Conservation (phyloP, 768 basidiomycete genomes). For the Clitopilus hobsonii region DNA sequence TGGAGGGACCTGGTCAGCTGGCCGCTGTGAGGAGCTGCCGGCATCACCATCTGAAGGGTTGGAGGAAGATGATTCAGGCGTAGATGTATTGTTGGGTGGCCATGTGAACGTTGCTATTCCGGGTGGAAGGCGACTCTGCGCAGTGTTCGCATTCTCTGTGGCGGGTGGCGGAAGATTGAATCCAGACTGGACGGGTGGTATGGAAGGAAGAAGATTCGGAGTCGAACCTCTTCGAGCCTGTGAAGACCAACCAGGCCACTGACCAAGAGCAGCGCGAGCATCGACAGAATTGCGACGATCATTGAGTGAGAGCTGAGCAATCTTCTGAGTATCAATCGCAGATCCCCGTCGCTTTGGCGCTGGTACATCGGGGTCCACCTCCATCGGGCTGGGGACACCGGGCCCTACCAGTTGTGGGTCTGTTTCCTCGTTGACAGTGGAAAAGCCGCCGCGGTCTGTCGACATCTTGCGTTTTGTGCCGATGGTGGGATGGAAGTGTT, state of each 20-base stretch:
- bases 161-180: slow-evolving; percentile 55
- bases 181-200: slow-evolving; percentile 39
- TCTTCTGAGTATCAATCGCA: slow-evolving; percentile 70
- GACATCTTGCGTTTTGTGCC: slow-evolving; percentile 86
- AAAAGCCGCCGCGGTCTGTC: slow-evolving; percentile 48
- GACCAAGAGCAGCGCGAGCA: slow-evolving; percentile 37
- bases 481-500: slow-evolving; percentile 38
- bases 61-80: slow-evolving; percentile 29
- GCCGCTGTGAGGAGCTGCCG: slow-evolving; percentile 34
- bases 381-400: slow-evolving; percentile 58
- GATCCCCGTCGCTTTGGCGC: slow-evolving; percentile 83
- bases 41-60: slow-evolving; percentile 42
- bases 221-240: slow-evolving; percentile 72
- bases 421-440: slow-evolving; percentile 55
- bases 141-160: slow-evolving; percentile 58
- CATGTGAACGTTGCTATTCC: slow-evolving; percentile 71
- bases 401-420: slow-evolving; percentile 67
- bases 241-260: slow-evolving; percentile 46
- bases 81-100: slow-evolving; percentile 43
- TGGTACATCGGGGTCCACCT: slow-evolving; percentile 57
- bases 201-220: slow-evolving; percentile 64
- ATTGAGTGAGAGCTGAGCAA: slow-evolving; percentile 70
- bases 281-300: slow-evolving; percentile 79
- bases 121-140: slow-evolving; percentile 37
- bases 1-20: slow-evolving; percentile 44